A percentile compares a stretch with the other conserved stretches of the same genome.
Evolutionary conservation across 2,329 filamentous ascomycete species (phyloP).

Genomic region (Colletotrichum liriopes): DNA sequence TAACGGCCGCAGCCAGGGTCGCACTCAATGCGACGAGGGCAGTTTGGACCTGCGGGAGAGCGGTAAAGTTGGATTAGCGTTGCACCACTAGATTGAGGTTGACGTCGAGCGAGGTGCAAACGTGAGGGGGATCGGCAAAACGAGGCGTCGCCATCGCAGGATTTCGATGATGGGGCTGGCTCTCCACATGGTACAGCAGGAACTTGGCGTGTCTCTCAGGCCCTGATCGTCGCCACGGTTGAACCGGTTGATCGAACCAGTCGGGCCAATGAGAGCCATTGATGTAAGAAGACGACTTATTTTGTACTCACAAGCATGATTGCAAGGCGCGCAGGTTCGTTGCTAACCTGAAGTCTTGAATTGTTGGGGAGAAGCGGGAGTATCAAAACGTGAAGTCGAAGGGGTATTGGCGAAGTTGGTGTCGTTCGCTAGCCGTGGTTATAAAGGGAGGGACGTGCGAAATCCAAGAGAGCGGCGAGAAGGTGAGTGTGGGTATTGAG

Average conservation of each 20-base stretch:
- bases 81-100: background rate
- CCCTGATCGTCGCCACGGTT: slow-evolving; percentile 22
- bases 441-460: slow-evolving; percentile 11
- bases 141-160: slow-evolving; percentile 20
- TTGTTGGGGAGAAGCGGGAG: slow-evolving; percentile 1
- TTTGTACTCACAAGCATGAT: slow-evolving; percentile 38
- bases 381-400: slow-evolving; percentile 20
- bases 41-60: slow-evolving; percentile 53
- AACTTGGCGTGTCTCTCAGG: slow-evolving; percentile 23
- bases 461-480: slow-evolving; percentile 32
- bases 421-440: slow-evolving; percentile 17
- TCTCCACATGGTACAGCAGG: slow-evolving; percentile 7
- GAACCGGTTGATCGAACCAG: background rate
- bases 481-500: slow-evolving; percentile 21
- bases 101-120: background rate
- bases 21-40: slow-evolving; percentile 69
- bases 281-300: slow-evolving; percentile 13
- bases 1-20: slow-evolving; percentile 69
- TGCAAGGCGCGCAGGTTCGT: background rate
- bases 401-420: slow-evolving; percentile 12
- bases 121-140: slow-evolving; percentile 14
- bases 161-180: slow-evolving; percentile 3
- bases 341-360: background rate
- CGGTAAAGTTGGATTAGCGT: slow-evolving; percentile 9
- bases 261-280: slow-evolving; percentile 25